Base-by-base conservation (phyloP, 441 rosid species). In the Rhodomyrtus psidioides region DNA sequence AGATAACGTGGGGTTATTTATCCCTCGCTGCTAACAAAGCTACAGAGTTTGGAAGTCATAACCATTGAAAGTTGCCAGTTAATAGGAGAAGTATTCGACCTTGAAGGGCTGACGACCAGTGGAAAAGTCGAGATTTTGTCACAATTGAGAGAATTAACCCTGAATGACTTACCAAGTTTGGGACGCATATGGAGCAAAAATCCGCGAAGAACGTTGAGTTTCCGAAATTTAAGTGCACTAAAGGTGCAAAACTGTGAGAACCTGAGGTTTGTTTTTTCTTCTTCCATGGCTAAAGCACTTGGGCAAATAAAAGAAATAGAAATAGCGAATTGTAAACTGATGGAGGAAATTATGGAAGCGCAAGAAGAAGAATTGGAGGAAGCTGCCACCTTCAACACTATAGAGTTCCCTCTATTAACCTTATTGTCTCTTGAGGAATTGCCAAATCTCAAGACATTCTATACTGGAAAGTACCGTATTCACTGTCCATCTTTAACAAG, bases 81-180 rank as follows among this genome's bases (percentile, higher is more conserved):
- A 6, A 12, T n/a, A n/a, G 8, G 0, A n/a, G 9, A 6, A 58
- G 30, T 58, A 58, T n/a, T n/a, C 0, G 62, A 58, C 4, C 30
- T 58, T 0, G 30, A 58, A 26, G 62, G 30, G n/a, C 0, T 6
- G 16, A n/a, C 0, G 6, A 0, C 1, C 1, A n/a, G 0, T 2
- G 62, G 62, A 8, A 30, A 58, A 1, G 27, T 58, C 0, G 17
- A 58, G 30, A n/a, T 58, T 58, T 3, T 58, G 0, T n/a, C 7
- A 0, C 62, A 0, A 4, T n/a, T 58, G 30, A 58, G 3, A 0
- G 3, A 5, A 57, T 6, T 58, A 26, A 58, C 9, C 62, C 1
- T 58, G 8, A 58, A 8, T 2, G 62, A 2, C 17, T 58, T 58
- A 12, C 62, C 6, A n/a, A 58, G 1, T 12, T 58, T 58, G 62